Percentiles rank a stretch among this genome's conserved stretches.
These are phyloP conservation scores for Kwoniella sp. DNA, from an alignment of 768 basidiomycete genomes.

Conservation along the genomic window DNA sequence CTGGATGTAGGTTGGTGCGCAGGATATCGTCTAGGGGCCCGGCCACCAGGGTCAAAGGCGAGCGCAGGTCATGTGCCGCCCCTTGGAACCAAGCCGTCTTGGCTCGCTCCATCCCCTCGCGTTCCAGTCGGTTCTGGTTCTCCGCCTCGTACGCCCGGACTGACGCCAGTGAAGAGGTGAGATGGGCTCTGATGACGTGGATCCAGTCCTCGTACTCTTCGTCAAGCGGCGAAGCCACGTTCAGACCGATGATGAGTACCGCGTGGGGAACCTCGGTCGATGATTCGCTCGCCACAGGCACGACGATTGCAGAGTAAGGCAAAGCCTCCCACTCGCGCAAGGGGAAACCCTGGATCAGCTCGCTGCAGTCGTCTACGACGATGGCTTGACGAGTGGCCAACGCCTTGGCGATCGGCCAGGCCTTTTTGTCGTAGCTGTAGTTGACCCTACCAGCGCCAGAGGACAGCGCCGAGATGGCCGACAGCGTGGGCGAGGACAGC, in stretches of 20 bases:
- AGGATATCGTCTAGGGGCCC: conserved; percentile 31
- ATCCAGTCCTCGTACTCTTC: conserved; percentile 27
- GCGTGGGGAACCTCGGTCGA: conserved; percentile 13
- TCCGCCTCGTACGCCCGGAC: conserved; percentile 10
- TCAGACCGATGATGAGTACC: conserved; percentile 32
- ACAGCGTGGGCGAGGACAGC: conserved; percentile 3
- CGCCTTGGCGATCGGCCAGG: conserved; percentile 26
- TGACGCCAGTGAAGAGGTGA: conserved; percentile 11
- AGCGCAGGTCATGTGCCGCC: conserved; percentile 31
- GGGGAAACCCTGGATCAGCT: conserved; percentile 20
- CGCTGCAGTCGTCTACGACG: conserved; percentile 24
- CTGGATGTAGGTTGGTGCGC: background rate
- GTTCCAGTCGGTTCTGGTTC: conserved; percentile 4
- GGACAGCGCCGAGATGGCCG: conserved; percentile 5
- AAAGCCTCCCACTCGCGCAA: conserved; percentile 29
- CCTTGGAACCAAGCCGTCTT: conserved; percentile 31
- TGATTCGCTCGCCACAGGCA: conserved; percentile 21
- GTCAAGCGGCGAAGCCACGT: conserved; percentile 23
- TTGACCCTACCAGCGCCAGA: conserved; percentile 8
- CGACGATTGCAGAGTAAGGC: conserved; percentile 30
- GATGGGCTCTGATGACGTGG: conserved; percentile 14
- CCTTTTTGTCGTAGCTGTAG: conserved; percentile 6
- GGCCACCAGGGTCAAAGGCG: conserved; percentile 29
- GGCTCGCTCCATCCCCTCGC: conserved; percentile 15
- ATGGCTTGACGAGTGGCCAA: conserved; percentile 13